Percentiles rank a stretch among this genome's conserved stretches.
These are phyloP conservation scores for Lasiodiplodia citricola DNA, from an alignment of 2,329 filamentous ascomycete species.

Conservation along the genomic window DNA sequence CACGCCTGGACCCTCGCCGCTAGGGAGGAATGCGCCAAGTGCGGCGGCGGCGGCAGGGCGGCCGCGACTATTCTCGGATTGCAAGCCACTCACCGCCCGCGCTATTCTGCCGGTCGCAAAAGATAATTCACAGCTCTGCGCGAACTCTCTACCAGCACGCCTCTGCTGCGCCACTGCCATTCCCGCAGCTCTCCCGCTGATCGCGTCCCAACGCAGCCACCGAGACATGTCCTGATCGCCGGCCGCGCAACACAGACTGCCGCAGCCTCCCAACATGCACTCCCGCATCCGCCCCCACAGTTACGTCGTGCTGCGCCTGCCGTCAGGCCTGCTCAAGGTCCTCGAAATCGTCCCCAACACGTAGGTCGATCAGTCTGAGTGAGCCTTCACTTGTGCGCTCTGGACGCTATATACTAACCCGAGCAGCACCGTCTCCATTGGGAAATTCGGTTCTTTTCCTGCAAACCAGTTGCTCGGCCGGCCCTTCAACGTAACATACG, in stretches of 20 bases:
- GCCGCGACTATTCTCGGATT: not conserved
- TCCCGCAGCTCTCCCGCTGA: not conserved
- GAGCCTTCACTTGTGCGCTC: slow-evolving; percentile 27
- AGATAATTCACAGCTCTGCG: not conserved
- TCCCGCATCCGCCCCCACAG: slow-evolving; percentile 56
- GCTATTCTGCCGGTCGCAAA: slow-evolving; percentile 15
- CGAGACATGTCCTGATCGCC: not conserved
- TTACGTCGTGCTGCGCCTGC: slow-evolving; percentile 61
- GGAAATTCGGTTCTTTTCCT: slow-evolving; percentile 91
- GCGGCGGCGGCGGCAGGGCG: not conserved
- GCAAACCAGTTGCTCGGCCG: slow-evolving; percentile 89
- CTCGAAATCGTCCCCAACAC: slow-evolving; percentile 66
- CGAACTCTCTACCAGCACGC: not conserved
- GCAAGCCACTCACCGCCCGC: slow-evolving; percentile 5
- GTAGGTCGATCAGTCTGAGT: slow-evolving; percentile 56
- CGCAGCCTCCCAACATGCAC: slow-evolving; percentile 42
- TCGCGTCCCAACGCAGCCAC: not conserved
- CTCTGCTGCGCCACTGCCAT: not conserved
- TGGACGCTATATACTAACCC: not conserved
- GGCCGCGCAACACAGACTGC: not conserved
- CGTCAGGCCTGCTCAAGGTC: slow-evolving; percentile 64
- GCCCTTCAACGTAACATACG: slow-evolving; percentile 89
- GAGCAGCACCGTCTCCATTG: slow-evolving; percentile 78
- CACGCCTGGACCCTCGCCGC: no score
- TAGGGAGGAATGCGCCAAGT: not conserved